These are phyloP conservation scores for Tarenaya hassleriana DNA, from an alignment of 345 rosid species.

Conservation along the genomic window DNA sequence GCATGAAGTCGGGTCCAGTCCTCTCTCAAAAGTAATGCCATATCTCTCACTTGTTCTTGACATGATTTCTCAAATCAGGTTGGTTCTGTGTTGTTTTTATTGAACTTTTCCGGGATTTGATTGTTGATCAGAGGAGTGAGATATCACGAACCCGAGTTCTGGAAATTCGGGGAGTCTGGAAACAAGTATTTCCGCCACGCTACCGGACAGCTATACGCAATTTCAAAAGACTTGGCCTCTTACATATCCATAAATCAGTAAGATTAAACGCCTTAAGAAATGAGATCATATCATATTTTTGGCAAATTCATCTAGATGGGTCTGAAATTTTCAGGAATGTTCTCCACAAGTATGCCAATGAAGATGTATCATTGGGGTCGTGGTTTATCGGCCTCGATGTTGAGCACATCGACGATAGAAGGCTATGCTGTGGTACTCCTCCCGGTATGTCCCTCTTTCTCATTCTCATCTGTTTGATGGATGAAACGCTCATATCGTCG, in stretches of 20 bases:
- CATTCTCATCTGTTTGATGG: conserved; percentile 6
- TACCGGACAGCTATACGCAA: conserved; percentile 89
- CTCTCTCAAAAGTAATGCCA: conserved; percentile 71
- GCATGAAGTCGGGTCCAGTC: conserved; percentile 99
- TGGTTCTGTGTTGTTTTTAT: too few relatives aligned
- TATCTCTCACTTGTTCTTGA: conserved; percentile 3
- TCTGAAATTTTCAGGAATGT: conserved; percentile 57
- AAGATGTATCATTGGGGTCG: conserved; percentile 92
- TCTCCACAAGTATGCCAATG: conserved; percentile 90
- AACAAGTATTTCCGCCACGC: conserved; percentile 97
- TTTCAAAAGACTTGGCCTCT: conserved; percentile 90
- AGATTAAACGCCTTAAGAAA: conserved; percentile 23
- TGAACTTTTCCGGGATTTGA: background rate
- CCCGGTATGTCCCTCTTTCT: conserved; percentile 52
- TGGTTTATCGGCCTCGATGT: conserved; percentile 98
- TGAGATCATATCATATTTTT: conserved; percentile 1
- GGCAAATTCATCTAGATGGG: conserved; percentile 7
- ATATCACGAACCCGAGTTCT: conserved; percentile 92
- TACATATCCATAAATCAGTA: conserved; percentile 93
- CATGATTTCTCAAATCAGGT: conserved; percentile 1
- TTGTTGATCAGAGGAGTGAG: conserved; percentile 72
- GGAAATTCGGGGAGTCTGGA: conserved; percentile 91
- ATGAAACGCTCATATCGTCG: conserved; percentile 17
- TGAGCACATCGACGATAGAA: conserved; percentile 85
- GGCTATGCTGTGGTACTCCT: conserved; percentile 95